Conservation (phyloP, 148 eudicot genomes). For the Vaccinium macrocarpon region DNA sequence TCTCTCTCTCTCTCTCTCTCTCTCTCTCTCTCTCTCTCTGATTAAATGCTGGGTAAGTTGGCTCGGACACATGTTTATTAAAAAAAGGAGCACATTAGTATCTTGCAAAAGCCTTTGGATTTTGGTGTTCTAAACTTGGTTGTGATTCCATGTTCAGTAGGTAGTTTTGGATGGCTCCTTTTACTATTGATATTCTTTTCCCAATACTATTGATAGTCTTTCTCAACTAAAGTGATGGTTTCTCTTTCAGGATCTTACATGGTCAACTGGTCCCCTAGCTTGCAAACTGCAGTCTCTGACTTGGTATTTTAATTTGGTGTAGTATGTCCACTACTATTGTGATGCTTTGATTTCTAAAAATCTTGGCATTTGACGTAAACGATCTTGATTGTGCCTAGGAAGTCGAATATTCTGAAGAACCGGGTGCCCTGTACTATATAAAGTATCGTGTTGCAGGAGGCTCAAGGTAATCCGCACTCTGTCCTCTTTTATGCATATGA, state of each 20-base stretch:
- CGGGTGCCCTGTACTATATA: conserved; percentile 82
- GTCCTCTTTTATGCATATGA: background rate
- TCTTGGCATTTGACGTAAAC: conserved; percentile 7
- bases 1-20: background rate
- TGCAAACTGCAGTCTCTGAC: conserved; percentile 99
- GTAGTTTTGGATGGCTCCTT: background rate
- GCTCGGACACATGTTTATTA: too few relatives aligned
- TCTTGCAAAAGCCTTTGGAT: background rate
- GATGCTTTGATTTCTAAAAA: background rate
- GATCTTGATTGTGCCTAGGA: conserved; percentile 48
- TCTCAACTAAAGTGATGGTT: conserved; percentile 9
- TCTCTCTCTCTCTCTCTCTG: background rate
- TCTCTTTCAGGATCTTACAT: conserved; percentile 86
- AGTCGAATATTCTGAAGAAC: conserved; percentile 98
- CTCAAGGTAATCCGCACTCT: conserved; percentile 52
- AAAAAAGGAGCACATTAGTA: background rate
- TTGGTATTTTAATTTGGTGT: conserved; percentile 51
- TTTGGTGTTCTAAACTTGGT: background rate
- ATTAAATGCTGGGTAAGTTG: too few relatives aligned
- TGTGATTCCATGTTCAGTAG: background rate
- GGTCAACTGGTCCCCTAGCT: conserved; percentile 98
- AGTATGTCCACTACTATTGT: conserved; percentile 4
- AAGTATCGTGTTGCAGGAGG: conserved; percentile 99
- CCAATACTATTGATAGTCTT: background rate
- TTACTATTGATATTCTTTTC: too few relatives aligned